phyloP scores from a whole-genome alignment of 140 eudicot genomes.

The Ambrosia hybrid region DNA sequence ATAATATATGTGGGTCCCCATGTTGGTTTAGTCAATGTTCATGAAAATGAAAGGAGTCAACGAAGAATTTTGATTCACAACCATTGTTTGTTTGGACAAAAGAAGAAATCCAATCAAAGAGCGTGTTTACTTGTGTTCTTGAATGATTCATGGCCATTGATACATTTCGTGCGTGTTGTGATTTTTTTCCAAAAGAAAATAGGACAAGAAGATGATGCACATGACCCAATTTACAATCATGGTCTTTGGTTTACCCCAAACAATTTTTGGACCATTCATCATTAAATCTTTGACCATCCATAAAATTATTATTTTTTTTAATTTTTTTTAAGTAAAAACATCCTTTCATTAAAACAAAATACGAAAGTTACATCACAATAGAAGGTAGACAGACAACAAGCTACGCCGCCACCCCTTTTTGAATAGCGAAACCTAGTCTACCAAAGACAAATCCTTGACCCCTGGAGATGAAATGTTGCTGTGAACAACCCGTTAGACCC shows the following conservation, averaged over 20 bases:
- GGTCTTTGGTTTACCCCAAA: constrained; percentile 34
- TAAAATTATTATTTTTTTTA: no score
- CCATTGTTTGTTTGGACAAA: constrained; percentile 36
- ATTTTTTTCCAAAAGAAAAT: constrained; percentile 27
- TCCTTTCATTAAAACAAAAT: no score
- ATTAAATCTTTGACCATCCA: constrained; percentile 48
- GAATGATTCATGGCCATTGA: constrained; percentile 31
- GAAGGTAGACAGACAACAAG: no score
- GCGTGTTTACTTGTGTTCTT: constrained; percentile 30
- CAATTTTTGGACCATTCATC: constrained; percentile 49
- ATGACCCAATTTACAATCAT: constrained; percentile 49
- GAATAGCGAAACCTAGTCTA: no score
- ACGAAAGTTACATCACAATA: no score
- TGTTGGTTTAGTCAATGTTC: constrained; percentile 26
- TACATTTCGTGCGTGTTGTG: constrained; percentile 12
- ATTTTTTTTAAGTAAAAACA: no score
- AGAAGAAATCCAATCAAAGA: constrained; percentile 47
- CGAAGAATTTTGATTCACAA: constrained; percentile 32
- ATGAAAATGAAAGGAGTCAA: constrained; percentile 31
- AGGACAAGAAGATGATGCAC: constrained; percentile 38
- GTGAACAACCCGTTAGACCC: no score
- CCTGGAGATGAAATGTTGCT: no score
- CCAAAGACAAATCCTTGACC: no score
- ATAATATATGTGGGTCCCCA: constrained; percentile 22
- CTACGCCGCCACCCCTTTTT: no score